Conservation (phyloP, 306 rosid genomes). For the Ziziphus jujuba region DNA sequence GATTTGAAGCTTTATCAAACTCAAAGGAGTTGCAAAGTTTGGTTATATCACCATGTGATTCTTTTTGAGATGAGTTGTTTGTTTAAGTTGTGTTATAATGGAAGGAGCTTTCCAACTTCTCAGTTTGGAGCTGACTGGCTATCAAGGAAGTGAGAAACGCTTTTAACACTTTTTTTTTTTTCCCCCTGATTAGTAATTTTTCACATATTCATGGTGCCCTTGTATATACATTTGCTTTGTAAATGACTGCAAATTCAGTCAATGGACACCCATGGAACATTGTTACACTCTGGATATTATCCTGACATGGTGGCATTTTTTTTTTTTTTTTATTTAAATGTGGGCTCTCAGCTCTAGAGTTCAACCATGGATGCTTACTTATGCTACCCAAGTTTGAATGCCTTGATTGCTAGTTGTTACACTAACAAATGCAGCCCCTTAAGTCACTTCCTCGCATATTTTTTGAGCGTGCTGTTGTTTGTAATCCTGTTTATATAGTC, state of each 20-base stretch:
- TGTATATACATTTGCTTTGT: constrained; percentile 32
- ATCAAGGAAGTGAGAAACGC: constrained; percentile 2
- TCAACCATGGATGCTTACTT: no score
- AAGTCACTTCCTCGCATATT: no score
- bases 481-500: no score
- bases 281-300: neutral
- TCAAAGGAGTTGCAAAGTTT: constrained; percentile 8
- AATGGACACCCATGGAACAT: constrained; percentile 1
- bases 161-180: neutral
- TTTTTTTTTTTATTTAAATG: no score
- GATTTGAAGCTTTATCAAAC: constrained; percentile 25
- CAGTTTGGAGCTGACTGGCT: constrained; percentile 1
- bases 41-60: neutral
- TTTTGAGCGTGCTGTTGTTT: no score
- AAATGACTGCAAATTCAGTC: constrained; percentile 24
- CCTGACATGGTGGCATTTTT: no score
- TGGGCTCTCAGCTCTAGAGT: no score
- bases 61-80: constrained; percentile 16
- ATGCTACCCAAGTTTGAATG: no score
- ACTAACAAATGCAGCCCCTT: no score
- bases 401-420: no score
- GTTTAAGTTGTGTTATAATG: constrained; percentile 5
- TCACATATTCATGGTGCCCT: constrained; percentile 11
- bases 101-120: constrained; percentile 20
- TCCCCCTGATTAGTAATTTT: constrained; percentile 7